Evolutionary conservation across 1,284 basidiomycete species (phyloP).

Genomic region (Takashimella tepidaria): DNA sequence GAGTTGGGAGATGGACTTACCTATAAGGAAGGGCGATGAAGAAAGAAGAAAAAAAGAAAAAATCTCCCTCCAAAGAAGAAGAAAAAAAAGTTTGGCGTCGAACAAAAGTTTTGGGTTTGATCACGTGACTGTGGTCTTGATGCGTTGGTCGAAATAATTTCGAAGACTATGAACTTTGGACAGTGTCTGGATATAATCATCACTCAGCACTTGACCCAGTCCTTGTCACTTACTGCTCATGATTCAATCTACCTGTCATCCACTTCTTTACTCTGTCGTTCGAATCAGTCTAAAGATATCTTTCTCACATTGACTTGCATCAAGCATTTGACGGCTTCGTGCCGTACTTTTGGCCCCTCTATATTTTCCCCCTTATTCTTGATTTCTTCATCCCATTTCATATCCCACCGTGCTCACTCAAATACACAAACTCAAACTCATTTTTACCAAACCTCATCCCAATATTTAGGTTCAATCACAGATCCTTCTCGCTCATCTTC

Average conservation of each 20-base stretch:
- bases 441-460: too few species aligned
- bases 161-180: too few species aligned
- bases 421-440: too few species aligned
- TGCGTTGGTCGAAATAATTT: too few species aligned
- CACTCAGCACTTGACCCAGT: too few species aligned
- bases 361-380: background rate
- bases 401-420: background rate
- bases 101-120: background rate
- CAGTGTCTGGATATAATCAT: too few species aligned
- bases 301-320: too few species aligned
- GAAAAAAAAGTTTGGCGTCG: background rate
- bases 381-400: background rate
- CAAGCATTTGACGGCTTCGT: background rate
- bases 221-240: too few species aligned
- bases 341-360: background rate
- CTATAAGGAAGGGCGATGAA: slow-evolving; percentile 30
- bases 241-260: too few species aligned
- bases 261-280: too few species aligned
- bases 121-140: background rate
- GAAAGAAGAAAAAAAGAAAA: slow-evolving; percentile 5
- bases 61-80: background rate
- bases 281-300: too few species aligned
- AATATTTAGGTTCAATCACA: too few species aligned
- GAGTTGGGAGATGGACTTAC: slow-evolving; percentile 19
- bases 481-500: background rate